Evolutionary conservation across 2,329 filamentous ascomycete species (phyloP), one percentile per base, ranked within the genome.

Genomic region (Endoconidiophora polonica): DNA sequence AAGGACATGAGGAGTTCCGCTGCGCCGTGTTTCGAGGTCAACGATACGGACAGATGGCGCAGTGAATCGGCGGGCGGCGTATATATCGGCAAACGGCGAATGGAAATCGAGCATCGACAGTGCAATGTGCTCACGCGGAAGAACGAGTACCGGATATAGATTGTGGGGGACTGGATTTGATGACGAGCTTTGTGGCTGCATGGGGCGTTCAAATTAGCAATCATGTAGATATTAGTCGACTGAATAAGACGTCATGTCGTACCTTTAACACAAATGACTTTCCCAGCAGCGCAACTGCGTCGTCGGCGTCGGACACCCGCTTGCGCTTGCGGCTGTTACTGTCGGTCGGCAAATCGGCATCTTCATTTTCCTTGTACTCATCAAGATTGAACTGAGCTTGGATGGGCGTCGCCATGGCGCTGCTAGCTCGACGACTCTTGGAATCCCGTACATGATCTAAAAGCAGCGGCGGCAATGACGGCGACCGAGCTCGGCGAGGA

Each of bases 21-120:
- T 72, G 57, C 76, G 68, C n/a, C 74, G 76, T 49, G 68, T 72
- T 62, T 79, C 76, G 39, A 77, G 69, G 54, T 83, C 79, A 53
- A 83, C 65, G 51, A 79, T 74, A 55, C 75, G 74, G 57, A 83
- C 69, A 55, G 72, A 68, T 5, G 76, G 75, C 56, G 79, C 75
- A 59, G 77, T 82, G 43, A 74, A 68, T 46, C 73, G 73, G 45
- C 70, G 72, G 22, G 66, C 66, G 12, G 71, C 66, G 24, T 51
- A 33, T 20, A 77, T 66, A 18, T 71, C 70, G 56, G 68, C 70
- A 37, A 66, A 65, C 7, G 71, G 69, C 9, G 67, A 62, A 20
- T 66, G 61, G 38, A 78, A 68, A 58, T 83, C 79, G 52, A 84
- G 71, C 55, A 62, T 73, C 1, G 77, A 75, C n/a, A 83, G 65